A percentile compares a stretch with the other conserved stretches of the same genome.
These are phyloP conservation scores for Metschnikowia lochheadii DNA, from an alignment of 805 yeast species.

Conservation along the genomic window DNA sequence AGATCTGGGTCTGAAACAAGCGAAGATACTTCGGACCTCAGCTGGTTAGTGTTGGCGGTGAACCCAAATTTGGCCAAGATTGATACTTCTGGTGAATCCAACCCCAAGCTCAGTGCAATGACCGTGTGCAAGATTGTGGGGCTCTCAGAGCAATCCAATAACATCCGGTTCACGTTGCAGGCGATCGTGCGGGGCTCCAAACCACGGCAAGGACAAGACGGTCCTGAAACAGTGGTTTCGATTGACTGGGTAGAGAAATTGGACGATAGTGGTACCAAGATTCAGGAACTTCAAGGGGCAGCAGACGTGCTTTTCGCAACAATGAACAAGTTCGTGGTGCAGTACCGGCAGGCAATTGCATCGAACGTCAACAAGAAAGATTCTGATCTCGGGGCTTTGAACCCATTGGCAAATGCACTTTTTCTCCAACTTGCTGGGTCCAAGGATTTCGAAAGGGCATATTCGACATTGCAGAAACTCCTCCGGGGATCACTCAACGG, in stretches of 20 bases:
- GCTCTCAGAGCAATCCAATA: constrained; percentile 40
- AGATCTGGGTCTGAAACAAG: background rate
- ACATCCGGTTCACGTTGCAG: constrained; percentile 44
- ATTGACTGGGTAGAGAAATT: constrained; percentile 22
- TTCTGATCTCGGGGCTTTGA: constrained; percentile 41
- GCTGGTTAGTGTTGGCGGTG: constrained; percentile 37
- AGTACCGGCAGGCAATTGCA: constrained; percentile 33
- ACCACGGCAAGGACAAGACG: constrained; percentile 2
- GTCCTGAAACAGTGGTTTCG: constrained; percentile 25
- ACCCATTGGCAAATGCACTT: constrained; percentile 60
- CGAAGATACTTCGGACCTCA: constrained; percentile 21
- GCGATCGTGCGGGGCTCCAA: constrained; percentile 45
- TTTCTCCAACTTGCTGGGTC: constrained; percentile 50
- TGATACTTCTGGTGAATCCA: constrained; percentile 13
- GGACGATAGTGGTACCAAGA: constrained; percentile 15
- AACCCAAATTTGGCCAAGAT: constrained; percentile 31
- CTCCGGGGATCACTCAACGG: background rate
- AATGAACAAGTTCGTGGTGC: constrained; percentile 38
- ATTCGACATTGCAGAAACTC: constrained; percentile 36
- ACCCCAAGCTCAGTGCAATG: constrained; percentile 16
- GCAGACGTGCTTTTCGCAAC: constrained; percentile 25
- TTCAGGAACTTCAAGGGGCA: constrained; percentile 18
- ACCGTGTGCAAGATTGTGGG: constrained; percentile 48
- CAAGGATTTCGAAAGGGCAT: constrained; percentile 44
- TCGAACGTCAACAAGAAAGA: constrained; percentile 9